These are phyloP conservation scores for Candida sphagnicola DNA, from an alignment of 805 yeast genomes.

Conservation along the genomic window DNA sequence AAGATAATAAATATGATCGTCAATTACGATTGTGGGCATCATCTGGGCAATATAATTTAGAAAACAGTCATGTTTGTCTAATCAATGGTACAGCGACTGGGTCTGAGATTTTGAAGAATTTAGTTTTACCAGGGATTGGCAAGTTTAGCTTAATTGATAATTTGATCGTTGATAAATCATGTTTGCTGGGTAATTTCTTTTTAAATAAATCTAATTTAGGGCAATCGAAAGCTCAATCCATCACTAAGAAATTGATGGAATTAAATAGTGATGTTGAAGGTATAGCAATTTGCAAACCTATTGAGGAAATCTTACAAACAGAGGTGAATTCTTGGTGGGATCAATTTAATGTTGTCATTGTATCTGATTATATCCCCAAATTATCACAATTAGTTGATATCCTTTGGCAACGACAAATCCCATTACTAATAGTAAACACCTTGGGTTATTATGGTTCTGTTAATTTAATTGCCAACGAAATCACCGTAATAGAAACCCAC, in stretches of 20 bases:
- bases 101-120: conserved; percentile 70
- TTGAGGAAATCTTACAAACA: conserved; percentile 9
- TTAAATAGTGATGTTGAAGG: conserved; percentile 60
- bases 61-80: conserved; percentile 55
- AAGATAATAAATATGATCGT: conserved; percentile 66
- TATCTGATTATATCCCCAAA: conserved; percentile 25
- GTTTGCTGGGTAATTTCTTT: conserved; percentile 62
- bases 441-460: conserved; percentile 66
- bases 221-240: conserved; percentile 31
- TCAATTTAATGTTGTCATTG: conserved; percentile 47
- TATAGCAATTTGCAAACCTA: conserved; percentile 12
- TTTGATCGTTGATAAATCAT: conserved; percentile 32
- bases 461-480: conserved; percentile 49
- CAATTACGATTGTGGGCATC: conserved; percentile 86
- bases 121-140: conserved; percentile 73
- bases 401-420: conserved; percentile 45
- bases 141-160: conserved; percentile 56
- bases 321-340: conserved; percentile 37
- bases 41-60: conserved; percentile 64
- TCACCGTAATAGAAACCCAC: conserved; percentile 67
- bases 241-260: conserved; percentile 43
- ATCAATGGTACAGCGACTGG: conserved; percentile 55
- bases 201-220: conserved; percentile 44
- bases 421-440: conserved; percentile 49
- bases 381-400: conserved; percentile 26